Evolutionary conservation across 1,284 basidiomycete species (phyloP).

Genomic region (Volvariella volvacea): DNA sequence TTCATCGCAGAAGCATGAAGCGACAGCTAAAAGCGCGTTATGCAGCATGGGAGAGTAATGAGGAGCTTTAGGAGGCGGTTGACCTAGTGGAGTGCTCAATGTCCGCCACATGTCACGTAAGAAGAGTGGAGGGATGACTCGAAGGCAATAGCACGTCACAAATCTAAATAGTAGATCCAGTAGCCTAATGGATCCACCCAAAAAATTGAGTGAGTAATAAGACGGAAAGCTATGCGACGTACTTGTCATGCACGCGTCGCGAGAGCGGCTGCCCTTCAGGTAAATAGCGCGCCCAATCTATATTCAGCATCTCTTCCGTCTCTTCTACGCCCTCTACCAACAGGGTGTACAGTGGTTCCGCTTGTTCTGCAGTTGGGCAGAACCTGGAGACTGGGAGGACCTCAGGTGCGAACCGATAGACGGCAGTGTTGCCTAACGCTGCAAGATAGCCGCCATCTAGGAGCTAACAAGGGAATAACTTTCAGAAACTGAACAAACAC

Average conservation of each 20-base stretch:
- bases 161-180: not conserved
- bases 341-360: not conserved
- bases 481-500: not conserved
- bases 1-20: conserved; percentile 41
- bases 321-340: not conserved
- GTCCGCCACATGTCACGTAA: conserved; percentile 40
- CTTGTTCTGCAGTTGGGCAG: not conserved
- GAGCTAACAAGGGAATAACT: not conserved
- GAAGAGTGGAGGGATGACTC: conserved; percentile 24
- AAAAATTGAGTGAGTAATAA: not conserved
- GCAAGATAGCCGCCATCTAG: not conserved
- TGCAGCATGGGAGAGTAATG: conserved; percentile 57
- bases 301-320: not conserved
- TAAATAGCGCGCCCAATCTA: not conserved
- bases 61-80: conserved; percentile 30
- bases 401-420: not conserved
- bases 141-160: not conserved
- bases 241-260: not conserved
- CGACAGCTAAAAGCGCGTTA: conserved; percentile 47
- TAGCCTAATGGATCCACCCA: not conserved
- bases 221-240: not conserved
- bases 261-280: not conserved
- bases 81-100: conserved; percentile 30
- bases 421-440: not conserved
- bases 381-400: not conserved